A percentile compares a stretch with the other conserved stretches of the same genome.
Evolutionary conservation across 345 rosid genomes (phyloP).

Genomic region (Angophora floribunda): DNA sequence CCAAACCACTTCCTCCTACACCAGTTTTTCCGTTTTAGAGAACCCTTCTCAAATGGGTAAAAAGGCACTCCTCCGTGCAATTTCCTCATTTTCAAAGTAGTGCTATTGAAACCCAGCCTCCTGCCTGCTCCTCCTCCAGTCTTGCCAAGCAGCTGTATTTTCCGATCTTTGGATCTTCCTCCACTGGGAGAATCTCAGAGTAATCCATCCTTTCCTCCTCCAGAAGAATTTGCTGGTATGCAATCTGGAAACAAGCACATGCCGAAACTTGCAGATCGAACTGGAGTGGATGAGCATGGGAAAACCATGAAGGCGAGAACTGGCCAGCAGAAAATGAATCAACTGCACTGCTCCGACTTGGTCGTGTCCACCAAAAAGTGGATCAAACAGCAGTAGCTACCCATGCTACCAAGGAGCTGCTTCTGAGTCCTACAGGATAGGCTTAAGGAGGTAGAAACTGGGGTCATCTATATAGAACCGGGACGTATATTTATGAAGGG

Average conservation of each 20-base stretch:
- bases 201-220: background rate
- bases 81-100: background rate
- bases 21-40: background rate
- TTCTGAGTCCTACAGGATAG: background rate
- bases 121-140: background rate
- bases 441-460: background rate
- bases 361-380: background rate
- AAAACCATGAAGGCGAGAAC: background rate
- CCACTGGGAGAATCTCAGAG: background rate
- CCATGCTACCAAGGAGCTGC: background rate
- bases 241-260: background rate
- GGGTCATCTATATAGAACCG: background rate
- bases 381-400: background rate
- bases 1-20: background rate
- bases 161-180: background rate
- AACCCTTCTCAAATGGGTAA: background rate
- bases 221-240: background rate
- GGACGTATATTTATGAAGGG: background rate
- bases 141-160: background rate
- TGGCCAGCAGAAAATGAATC: background rate
- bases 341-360: background rate
- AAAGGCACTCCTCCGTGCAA: background rate
- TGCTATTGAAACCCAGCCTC: background rate
- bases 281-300: background rate
- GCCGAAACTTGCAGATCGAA: background rate